A percentile compares a stretch with the other conserved stretches of the same genome.
These are phyloP conservation scores for Phytopythium vexans DNA, from an alignment of 352 stramenopile species.

Conservation along the genomic window DNA sequence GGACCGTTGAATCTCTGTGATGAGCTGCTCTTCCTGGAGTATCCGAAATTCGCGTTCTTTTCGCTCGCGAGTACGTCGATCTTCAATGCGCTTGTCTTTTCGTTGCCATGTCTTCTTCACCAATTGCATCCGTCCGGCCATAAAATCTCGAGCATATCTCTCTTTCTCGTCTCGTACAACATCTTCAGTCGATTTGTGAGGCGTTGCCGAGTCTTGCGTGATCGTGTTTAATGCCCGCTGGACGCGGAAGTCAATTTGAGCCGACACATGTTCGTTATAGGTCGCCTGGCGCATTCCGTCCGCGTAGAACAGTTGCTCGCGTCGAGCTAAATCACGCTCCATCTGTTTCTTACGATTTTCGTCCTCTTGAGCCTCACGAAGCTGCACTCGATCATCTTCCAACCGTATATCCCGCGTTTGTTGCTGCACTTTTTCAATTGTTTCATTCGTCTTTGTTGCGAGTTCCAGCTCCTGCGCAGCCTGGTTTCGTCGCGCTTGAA, in stretches of 20 bases:
- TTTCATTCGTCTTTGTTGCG: slow-evolving; percentile 23
- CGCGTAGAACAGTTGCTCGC: slow-evolving; percentile 39
- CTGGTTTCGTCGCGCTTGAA: slow-evolving; percentile 30
- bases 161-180: slow-evolving; percentile 44
- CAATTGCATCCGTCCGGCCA: slow-evolving; percentile 49
- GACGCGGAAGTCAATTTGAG: slow-evolving; percentile 68
- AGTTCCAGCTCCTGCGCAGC: slow-evolving; percentile 32
- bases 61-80: slow-evolving; percentile 39
- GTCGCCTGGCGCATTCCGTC: slow-evolving; percentile 59
- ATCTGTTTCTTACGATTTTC: slow-evolving; percentile 25
- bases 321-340: slow-evolving; percentile 28
- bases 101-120: slow-evolving; percentile 71
- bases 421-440: slow-evolving; percentile 37
- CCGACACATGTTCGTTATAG: slow-evolving; percentile 64
- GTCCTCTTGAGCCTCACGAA: slow-evolving; percentile 36
- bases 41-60: slow-evolving; percentile 50
- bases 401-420: slow-evolving; percentile 39
- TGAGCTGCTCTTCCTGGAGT: slow-evolving; percentile 40
- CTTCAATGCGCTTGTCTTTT: slow-evolving; percentile 45
- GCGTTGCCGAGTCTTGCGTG: slow-evolving; percentile 8
- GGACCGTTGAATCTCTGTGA: slow-evolving; percentile 27
- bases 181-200: slow-evolving; percentile 1
- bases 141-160: slow-evolving; percentile 49
- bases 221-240: slow-evolving; percentile 38
- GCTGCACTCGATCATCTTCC: slow-evolving; percentile 22